Base-by-base conservation (phyloP, 495 filamentous ascomycete species). In the Podospora comata region DNA sequence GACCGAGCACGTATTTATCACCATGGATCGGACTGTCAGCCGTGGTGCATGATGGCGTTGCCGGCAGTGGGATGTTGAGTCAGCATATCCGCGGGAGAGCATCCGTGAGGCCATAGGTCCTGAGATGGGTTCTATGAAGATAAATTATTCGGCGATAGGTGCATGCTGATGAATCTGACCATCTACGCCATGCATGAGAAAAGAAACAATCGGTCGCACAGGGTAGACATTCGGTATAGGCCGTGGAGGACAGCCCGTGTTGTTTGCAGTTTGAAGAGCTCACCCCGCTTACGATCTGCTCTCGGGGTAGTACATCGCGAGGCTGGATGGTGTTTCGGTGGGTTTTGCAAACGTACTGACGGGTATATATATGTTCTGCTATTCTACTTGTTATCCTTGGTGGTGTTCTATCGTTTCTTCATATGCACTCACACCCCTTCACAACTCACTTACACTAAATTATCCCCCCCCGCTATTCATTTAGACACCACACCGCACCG, bases 81-180 rank as follows among this genome's bases (percentile, higher is more conserved):
- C 39, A 48, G 39, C 39, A 48, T 11, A 48, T 48, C 39, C 39
- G 39, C 32, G 26, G 26, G 59, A 32, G n/a, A 32, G n/a, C 59
- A 27, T 30, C 59, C n/a, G 23, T 55, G 64, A 44, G 60, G 60
- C 19, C 18, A 60, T 34, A 16, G 34, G 20, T 23, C 20, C 20
- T 23, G 9, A 6, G 11, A 26, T 27, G 60, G 15, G 3, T 23
- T 23, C 67, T 6, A 53, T 55, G 0, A 19, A 73, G 71, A 77
- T 2, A 48, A 9, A 48, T 48, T 11, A 48, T 48, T 11, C 7
- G 39, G 39, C 7, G 9, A 48, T 48, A 16, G 39, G 39, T 3
- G 39, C 39, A 48, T 32, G 30, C 30, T 32, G 30, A 32, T 32
- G 30, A 32, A 32, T 32, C 30, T 32, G 30, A 32, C 3, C 30